phyloP scores from a whole-genome alignment of 106 monocot species.

The Iris macrosiphon region DNA sequence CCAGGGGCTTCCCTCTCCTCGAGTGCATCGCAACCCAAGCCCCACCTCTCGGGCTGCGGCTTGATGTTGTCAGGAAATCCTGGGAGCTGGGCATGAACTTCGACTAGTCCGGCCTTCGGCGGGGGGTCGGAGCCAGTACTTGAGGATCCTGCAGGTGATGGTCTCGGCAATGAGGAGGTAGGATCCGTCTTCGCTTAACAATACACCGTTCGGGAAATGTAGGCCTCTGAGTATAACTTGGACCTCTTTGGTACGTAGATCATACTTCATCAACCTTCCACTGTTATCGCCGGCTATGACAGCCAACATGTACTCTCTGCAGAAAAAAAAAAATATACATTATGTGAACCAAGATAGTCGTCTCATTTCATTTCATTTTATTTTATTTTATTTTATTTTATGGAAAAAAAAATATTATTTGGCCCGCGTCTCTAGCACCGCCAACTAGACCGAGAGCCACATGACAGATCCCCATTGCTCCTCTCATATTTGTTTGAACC shows the following conservation, averaged over 20 bases:
- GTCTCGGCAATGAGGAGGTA: conserved; percentile 56
- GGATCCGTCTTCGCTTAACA: conserved; percentile 33
- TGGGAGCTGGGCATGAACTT: conserved; percentile 36
- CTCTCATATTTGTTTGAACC: too few relatives aligned
- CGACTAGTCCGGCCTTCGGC: not conserved
- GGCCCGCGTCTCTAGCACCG: too few relatives aligned
- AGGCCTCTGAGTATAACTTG: conserved; percentile 35
- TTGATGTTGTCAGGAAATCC: conserved; percentile 81
- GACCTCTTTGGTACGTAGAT: conserved; percentile 27
- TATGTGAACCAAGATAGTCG: too few relatives aligned
- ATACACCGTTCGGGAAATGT: conserved; percentile 59
- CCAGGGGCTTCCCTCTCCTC: conserved; percentile 11
- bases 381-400: too few relatives aligned
- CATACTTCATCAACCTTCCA: conserved; percentile 60
- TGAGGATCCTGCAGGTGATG: conserved; percentile 33
- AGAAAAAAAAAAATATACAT: too few relatives aligned
- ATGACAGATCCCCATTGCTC: too few relatives aligned
- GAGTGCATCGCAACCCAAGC: conserved; percentile 58
- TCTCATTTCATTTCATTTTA: too few relatives aligned
- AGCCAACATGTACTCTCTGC: conserved; percentile 38
- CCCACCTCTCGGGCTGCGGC: conserved; percentile 44
- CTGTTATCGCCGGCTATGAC: conserved; percentile 47
- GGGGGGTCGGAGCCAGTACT: conserved; percentile 33
- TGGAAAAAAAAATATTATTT: too few relatives aligned
- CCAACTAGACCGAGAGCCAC: too few relatives aligned